A percentile compares a stretch with the other conserved stretches of the same genome.
Evolutionary conservation across 148 eudicot species (phyloP).

Genomic region (Agrostemma githago): DNA sequence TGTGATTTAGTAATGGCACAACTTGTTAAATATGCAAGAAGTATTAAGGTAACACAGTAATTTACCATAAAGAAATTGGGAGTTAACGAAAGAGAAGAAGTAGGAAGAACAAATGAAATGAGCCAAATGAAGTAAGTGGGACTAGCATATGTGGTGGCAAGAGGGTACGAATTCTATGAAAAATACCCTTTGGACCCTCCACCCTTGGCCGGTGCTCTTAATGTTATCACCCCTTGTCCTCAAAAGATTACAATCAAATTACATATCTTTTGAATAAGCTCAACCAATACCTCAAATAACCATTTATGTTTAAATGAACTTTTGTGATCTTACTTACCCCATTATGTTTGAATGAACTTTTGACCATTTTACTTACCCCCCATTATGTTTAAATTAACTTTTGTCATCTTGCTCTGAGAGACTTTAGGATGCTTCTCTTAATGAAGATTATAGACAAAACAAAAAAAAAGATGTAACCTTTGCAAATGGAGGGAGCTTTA

Average conservation of each 20-base stretch:
- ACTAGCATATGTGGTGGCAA: background rate
- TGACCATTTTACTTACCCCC: background rate
- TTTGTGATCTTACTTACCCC: too few species aligned
- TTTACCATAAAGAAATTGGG: background rate
- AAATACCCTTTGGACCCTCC: background rate
- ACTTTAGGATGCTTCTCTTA: background rate
- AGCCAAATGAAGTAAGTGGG: background rate
- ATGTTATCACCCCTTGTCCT: background rate
- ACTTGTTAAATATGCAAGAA: background rate
- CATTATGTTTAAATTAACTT: too few species aligned
- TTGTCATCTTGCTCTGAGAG: background rate
- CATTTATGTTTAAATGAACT: too few species aligned
- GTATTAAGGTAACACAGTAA: background rate
- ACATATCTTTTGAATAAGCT: background rate
- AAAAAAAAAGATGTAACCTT: background rate
- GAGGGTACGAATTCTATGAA: background rate
- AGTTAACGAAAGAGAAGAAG: background rate
- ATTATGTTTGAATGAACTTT: too few species aligned
- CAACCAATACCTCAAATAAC: too few species aligned
- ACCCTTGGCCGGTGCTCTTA: background rate
- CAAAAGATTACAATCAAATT: background rate
- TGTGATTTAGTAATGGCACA: background rate
- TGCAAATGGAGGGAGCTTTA: background rate
- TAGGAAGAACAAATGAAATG: background rate
- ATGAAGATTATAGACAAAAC: background rate